phyloP scores from a whole-genome alignment of 768 basidiomycete species.

The Pleurotus salmoneostramineus region DNA sequence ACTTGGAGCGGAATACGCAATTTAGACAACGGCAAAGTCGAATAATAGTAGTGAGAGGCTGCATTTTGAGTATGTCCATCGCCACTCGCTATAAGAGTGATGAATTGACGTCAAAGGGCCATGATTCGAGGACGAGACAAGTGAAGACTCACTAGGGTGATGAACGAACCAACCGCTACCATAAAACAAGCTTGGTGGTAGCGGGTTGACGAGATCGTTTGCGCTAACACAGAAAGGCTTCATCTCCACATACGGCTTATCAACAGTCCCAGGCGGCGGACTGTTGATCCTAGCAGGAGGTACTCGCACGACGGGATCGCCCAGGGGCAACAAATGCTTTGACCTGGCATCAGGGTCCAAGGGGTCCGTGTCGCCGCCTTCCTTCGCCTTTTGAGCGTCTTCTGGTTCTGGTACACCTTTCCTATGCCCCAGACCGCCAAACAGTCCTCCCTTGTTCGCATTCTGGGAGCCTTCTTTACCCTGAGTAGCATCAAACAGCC shows the following conservation, averaged over 20 bases:
- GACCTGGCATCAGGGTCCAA: slow-evolving; percentile 13
- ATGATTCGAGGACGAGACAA: not conserved
- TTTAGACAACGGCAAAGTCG: slow-evolving; percentile 78
- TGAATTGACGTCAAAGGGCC: not conserved
- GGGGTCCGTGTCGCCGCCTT: slow-evolving; percentile 22
- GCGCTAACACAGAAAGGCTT: slow-evolving; percentile 91
- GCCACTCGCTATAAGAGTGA: not conserved
- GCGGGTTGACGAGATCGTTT: slow-evolving; percentile 97
- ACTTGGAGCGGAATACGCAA: slow-evolving; percentile 81
- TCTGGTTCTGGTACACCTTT: slow-evolving; percentile 64
- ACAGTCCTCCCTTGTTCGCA: slow-evolving; percentile 50
- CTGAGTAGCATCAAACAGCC: slow-evolving; percentile 23
- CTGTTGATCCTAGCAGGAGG: slow-evolving; percentile 73
- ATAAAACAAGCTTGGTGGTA: slow-evolving; percentile 91
- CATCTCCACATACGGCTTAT: slow-evolving; percentile 74
- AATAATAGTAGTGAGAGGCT: slow-evolving; percentile 87
- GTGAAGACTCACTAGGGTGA: slow-evolving; percentile 35
- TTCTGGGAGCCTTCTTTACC: slow-evolving; percentile 24
- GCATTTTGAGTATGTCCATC: slow-evolving; percentile 38
- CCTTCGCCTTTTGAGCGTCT: slow-evolving; percentile 24
- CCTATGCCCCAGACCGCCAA: slow-evolving; percentile 82
- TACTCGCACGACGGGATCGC: slow-evolving; percentile 40
- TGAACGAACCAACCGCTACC: slow-evolving; percentile 91
- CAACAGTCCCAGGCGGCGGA: slow-evolving; percentile 39
- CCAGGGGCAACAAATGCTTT: slow-evolving; percentile 11